phyloP scores from a whole-genome alignment of 192 early-diverging fungal genomes.

The Umbelopsis vinacea region DNA sequence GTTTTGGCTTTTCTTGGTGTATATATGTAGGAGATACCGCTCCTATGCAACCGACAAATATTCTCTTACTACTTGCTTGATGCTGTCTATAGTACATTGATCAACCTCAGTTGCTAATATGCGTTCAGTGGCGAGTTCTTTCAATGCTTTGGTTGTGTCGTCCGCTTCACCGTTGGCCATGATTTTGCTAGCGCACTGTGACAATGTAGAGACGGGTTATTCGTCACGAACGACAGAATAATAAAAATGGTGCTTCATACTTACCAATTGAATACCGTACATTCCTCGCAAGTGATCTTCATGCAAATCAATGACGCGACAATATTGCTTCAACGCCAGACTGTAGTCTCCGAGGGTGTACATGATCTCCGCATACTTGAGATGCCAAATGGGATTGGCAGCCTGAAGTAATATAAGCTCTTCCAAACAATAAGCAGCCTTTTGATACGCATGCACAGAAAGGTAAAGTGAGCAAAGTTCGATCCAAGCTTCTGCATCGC shows the following conservation, averaged over 20 bases:
- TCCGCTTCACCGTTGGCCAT: constrained; percentile 17
- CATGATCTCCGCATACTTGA: constrained; percentile 89
- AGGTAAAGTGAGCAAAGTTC: constrained; percentile 82
- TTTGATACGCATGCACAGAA: constrained; percentile 67
- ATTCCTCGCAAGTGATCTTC: constrained; percentile 85
- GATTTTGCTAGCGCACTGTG: constrained; percentile 38
- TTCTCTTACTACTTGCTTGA: constrained; percentile 17
- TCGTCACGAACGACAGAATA: neutral
- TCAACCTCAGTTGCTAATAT: constrained; percentile 35
- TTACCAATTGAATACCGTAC: constrained; percentile 83
- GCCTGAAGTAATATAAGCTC: constrained; percentile 90
- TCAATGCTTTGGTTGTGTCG: constrained; percentile 27
- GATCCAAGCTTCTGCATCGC: constrained; percentile 91
- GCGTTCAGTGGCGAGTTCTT: constrained; percentile 44
- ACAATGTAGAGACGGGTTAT: neutral
- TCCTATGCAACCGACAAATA: constrained; percentile 25
- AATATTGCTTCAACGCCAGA: constrained; percentile 86
- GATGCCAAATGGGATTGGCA: constrained; percentile 82
- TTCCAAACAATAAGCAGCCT: constrained; percentile 91
- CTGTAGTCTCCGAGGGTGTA: constrained; percentile 70
- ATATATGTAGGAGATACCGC: neutral
- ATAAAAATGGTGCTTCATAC: neutral
- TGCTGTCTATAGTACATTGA: constrained; percentile 20
- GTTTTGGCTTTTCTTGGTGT: neutral
- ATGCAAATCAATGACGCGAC: constrained; percentile 85